These are phyloP conservation scores for Ceratobasidium sp. DNA, from an alignment of 1,284 basidiomycete genomes.

Conservation along the genomic window DNA sequence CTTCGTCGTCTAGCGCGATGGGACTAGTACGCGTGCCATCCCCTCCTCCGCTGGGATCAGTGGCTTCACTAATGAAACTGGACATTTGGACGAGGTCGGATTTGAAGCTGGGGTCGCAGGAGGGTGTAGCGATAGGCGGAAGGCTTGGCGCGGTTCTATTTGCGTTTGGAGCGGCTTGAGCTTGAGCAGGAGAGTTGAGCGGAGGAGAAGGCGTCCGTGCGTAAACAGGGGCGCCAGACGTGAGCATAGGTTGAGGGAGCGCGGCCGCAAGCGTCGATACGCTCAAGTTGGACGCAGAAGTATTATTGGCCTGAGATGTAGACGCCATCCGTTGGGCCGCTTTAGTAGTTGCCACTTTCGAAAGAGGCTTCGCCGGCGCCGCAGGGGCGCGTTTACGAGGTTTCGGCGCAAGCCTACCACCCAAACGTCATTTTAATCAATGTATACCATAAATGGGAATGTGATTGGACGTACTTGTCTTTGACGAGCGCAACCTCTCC, in stretches of 20 bases:
- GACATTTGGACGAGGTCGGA: constrained; percentile 9
- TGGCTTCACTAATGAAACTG: constrained; percentile 8
- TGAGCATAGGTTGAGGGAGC: constrained; percentile 38
- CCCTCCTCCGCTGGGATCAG: not conserved
- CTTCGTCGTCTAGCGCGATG: constrained; percentile 64
- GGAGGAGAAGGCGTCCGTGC: constrained; percentile 33
- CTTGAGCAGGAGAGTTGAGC: not conserved
- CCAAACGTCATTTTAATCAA: constrained; percentile 5
- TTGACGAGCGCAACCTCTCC: constrained; percentile 88
- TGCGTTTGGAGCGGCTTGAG: not conserved
- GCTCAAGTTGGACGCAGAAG: constrained; percentile 11
- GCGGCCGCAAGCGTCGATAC: constrained; percentile 19
- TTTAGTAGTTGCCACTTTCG: constrained; percentile 34
- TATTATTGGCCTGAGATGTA: not conserved
- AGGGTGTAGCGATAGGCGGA: constrained; percentile 26
- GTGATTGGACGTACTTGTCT: constrained; percentile 64
- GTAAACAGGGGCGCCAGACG: constrained; percentile 40
- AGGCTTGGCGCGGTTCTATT: not conserved
- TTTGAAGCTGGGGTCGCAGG: constrained; percentile 32
- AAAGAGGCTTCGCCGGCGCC: constrained; percentile 28
- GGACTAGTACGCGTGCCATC: constrained; percentile 70
- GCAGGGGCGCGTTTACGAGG: constrained; percentile 32
- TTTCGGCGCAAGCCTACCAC: constrained; percentile 26
- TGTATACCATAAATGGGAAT: constrained; percentile 17
- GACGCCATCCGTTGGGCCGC: constrained; percentile 29